These are phyloP conservation scores for Verticillium klebahnii DNA, from an alignment of 2,329 filamentous ascomycete genomes.

Conservation along the genomic window DNA sequence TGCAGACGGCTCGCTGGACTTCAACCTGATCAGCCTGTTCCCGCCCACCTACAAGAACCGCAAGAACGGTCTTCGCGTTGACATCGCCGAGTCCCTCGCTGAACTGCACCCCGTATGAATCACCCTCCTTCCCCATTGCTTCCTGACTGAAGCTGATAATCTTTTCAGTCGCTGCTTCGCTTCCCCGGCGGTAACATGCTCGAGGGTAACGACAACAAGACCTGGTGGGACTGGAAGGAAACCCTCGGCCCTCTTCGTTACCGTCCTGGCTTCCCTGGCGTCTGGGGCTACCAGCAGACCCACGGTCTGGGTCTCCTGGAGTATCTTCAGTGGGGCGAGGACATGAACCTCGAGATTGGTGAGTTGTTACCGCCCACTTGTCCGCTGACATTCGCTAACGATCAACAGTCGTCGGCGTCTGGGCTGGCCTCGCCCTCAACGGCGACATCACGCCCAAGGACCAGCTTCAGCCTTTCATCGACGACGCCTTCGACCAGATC, in stretches of 20 bases:
- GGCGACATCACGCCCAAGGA: conserved; percentile 45
- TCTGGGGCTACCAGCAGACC: conserved; percentile 59
- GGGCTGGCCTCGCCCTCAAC: conserved; percentile 50
- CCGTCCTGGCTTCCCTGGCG: conserved; percentile 50
- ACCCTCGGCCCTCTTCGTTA: conserved; percentile 49
- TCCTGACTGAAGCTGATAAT: not conserved
- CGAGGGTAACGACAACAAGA: conserved; percentile 37
- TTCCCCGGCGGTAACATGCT: conserved; percentile 64
- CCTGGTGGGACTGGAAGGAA: conserved; percentile 48
- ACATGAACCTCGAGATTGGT: conserved; percentile 52
- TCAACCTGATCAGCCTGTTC: conserved; percentile 56
- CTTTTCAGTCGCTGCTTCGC: conserved; percentile 44
- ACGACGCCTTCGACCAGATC: conserved; percentile 58
- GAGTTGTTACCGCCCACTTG: conserved; percentile 12
- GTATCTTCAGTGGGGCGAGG: conserved; percentile 57
- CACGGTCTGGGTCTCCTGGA: conserved; percentile 59
- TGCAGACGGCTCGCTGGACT: conserved; percentile 41
- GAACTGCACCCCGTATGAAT: conserved; percentile 41
- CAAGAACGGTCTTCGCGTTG: conserved; percentile 52
- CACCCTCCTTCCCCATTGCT: no score
- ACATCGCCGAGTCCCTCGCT: conserved; percentile 49
- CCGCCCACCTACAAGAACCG: conserved; percentile 55
- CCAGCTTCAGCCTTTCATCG: conserved; percentile 50
- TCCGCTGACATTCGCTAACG: not conserved
- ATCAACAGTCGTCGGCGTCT: conserved; percentile 50